These are phyloP conservation scores for Prunus mira DNA, from an alignment of 306 rosid species.

Conservation along the genomic window DNA sequence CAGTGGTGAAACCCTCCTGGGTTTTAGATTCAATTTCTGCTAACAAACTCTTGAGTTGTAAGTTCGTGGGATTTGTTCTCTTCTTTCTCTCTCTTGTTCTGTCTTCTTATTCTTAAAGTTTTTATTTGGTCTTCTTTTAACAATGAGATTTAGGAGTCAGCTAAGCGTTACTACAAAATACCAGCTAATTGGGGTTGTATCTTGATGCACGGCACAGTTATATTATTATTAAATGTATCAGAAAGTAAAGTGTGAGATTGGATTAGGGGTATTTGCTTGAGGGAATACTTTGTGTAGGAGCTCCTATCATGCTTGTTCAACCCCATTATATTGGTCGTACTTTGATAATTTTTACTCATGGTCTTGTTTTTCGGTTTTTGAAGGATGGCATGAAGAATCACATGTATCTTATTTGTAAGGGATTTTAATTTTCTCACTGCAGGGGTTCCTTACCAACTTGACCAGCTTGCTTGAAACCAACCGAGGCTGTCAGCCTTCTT, in stretches of 20 bases:
- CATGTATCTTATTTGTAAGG: not conserved
- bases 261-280: not conserved
- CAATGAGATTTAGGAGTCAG: not conserved
- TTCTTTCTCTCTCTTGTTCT: not conserved
- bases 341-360: slow-evolving; percentile 3
- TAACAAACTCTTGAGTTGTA: slow-evolving; percentile 78
- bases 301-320: slow-evolving; percentile 6
- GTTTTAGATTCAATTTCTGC: slow-evolving; percentile 81
- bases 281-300: not conserved
- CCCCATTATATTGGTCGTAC: not conserved
- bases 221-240: not conserved
- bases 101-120: not conserved
- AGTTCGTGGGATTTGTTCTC: slow-evolving; percentile 22
- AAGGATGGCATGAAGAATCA: not conserved
- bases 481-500: slow-evolving; percentile 74
- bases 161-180: not conserved
- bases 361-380: not conserved
- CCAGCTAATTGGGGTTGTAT: not conserved
- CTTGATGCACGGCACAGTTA: not conserved
- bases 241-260: not conserved
- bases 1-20: slow-evolving; percentile 91
- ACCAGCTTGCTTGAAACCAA: slow-evolving; percentile 63
- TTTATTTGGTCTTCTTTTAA: slow-evolving; percentile 11
- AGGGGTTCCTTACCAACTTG: slow-evolving; percentile 90
- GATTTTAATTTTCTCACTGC: slow-evolving; percentile 14